A percentile compares a stretch with the other conserved stretches of the same genome.
phyloP scores from a whole-genome alignment of 192 early-diverging fungal genomes.

The Dispira parvispora region DNA sequence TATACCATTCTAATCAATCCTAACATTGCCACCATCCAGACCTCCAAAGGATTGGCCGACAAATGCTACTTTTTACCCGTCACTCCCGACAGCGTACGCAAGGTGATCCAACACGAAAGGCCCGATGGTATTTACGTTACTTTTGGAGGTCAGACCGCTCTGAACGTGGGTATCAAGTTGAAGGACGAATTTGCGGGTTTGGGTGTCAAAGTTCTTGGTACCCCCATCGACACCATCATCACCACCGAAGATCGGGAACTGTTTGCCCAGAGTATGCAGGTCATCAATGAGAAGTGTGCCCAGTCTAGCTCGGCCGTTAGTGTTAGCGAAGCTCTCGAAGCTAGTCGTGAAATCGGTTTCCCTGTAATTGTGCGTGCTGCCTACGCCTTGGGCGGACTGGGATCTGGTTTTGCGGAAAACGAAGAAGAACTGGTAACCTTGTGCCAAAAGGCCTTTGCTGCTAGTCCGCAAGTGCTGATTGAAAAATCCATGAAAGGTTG shows the following conservation, averaged over 20 bases:
- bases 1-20: conserved; percentile 96
- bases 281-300: conserved; percentile 18
- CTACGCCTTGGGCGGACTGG: conserved; percentile 89
- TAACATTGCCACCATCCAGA: conserved; percentile 99
- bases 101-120: conserved; percentile 83
- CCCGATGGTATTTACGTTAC: conserved; percentile 92
- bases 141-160: conserved; percentile 93
- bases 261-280: conserved; percentile 82
- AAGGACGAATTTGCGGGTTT: conserved; percentile 68
- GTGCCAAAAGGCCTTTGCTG: conserved; percentile 65
- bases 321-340: conserved; percentile 77
- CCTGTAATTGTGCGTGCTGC: conserved; percentile 92
- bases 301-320: conserved; percentile 56
- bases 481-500: conserved; percentile 96
- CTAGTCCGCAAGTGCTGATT: conserved; percentile 81
- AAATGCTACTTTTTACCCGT: conserved; percentile 92
- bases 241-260: conserved; percentile 89
- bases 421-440: conserved; percentile 55
- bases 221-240: conserved; percentile 81
- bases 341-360: conserved; percentile 67
- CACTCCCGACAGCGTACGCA: conserved; percentile 76
- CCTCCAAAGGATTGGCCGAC: conserved; percentile 80
- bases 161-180: conserved; percentile 88
- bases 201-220: conserved; percentile 85
- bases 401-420: conserved; percentile 82